phyloP scores from a whole-genome alignment of 179 eudicot genomes.

The Vitellaria paradoxa region DNA sequence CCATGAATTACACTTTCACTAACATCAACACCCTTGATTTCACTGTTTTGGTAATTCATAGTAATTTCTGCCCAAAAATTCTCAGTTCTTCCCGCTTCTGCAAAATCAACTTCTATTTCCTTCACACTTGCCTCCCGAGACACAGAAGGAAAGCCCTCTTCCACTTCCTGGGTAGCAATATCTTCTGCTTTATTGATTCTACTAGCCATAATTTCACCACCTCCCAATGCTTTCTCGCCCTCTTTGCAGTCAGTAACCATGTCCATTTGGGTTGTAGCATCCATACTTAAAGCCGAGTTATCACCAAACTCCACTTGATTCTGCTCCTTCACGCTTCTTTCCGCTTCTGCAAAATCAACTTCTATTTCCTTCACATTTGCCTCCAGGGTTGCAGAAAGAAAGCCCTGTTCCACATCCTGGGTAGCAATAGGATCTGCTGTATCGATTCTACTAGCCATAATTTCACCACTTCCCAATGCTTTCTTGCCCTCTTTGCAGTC shows the following conservation, averaged over 20 bases:
- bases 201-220: background rate
- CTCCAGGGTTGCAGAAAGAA: background rate
- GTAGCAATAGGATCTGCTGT: background rate
- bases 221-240: background rate
- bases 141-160: background rate
- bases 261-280: background rate
- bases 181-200: background rate
- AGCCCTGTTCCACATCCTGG: background rate
- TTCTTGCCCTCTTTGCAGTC: background rate
- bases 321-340: background rate
- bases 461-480: background rate
- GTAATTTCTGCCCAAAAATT: background rate
- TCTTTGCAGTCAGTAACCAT: background rate
- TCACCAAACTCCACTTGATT: slow-evolving; percentile 7
- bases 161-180: background rate
- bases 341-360: too few species aligned
- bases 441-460: background rate
- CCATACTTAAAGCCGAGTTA: background rate
- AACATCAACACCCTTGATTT: background rate
- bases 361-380: background rate
- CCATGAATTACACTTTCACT: background rate
- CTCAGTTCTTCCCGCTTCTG: background rate
- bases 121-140: too few species aligned
- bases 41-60: background rate
- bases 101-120: background rate